phyloP scores from a whole-genome alignment of 371 early-diverging fungal species.

The Catenaria anguillulae region DNA sequence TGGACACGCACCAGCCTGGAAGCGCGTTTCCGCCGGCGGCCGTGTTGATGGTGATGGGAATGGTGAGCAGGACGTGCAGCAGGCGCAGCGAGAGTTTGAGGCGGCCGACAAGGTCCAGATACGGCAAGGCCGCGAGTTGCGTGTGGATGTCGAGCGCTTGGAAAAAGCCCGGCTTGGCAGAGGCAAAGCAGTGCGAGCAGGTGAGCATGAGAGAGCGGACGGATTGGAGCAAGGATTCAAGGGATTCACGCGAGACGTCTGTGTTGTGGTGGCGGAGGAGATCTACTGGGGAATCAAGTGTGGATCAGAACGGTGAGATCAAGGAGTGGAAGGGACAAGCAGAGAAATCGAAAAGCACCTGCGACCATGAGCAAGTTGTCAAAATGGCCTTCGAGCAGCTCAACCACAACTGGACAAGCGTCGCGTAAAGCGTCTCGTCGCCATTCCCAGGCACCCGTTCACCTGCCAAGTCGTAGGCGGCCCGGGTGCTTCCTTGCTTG shows the following conservation, averaged over 20 bases:
- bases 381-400: conserved; percentile 3
- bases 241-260: background rate
- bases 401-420: conserved; percentile 2
- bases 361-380: conserved; percentile 3
- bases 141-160: background rate
- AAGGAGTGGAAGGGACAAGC: too few relatives aligned
- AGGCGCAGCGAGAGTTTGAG: background rate
- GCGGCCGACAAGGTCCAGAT: background rate
- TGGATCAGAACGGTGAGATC: too few relatives aligned
- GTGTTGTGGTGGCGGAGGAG: background rate
- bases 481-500: background rate
- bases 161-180: background rate
- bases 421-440: background rate
- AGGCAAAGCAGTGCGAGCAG: background rate
- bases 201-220: background rate
- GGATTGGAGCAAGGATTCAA: background rate
- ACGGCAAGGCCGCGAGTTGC: background rate
- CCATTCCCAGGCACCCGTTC: background rate
- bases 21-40: background rate
- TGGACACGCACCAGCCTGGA: background rate
- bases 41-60: background rate
- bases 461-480: background rate
- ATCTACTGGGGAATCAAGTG: too few relatives aligned
- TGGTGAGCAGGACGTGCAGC: background rate
- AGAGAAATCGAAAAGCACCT: too few relatives aligned